Evolutionary conservation across 2,329 filamentous ascomycete species (phyloP).

Genomic region (Arthrinium phaeospermum): DNA sequence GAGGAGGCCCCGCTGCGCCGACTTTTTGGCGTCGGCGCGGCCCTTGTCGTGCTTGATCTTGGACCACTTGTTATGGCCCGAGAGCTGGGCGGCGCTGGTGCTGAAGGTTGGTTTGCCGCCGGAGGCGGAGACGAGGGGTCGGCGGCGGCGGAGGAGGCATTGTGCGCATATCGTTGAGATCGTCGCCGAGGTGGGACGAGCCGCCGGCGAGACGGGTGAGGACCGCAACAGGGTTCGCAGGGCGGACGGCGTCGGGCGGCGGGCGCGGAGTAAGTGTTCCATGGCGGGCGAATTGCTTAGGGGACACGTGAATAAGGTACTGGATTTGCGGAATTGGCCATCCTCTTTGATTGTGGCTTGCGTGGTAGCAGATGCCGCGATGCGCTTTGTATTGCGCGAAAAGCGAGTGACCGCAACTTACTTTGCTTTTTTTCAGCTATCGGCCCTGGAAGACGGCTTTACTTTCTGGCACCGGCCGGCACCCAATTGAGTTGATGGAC

Average conservation of each 20-base stretch:
- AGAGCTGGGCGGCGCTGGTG: constrained; percentile 50
- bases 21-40: constrained; percentile 81
- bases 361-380: neutral
- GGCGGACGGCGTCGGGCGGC: neutral
- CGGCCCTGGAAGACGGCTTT: neutral
- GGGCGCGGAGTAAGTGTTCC: neutral
- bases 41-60: constrained; percentile 97
- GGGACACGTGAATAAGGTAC: neutral
- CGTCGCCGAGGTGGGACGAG: neutral
- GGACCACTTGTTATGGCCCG: constrained; percentile 92
- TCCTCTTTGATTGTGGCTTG: neutral
- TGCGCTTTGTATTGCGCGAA: neutral
- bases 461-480: neutral
- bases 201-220: neutral
- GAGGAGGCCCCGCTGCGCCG: constrained; percentile 69
- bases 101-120: constrained; percentile 48
- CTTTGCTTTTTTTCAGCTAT: neutral
- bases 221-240: neutral
- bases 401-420: neutral
- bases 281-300: neutral
- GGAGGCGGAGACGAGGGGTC: too few relatives aligned
- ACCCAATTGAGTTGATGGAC: neutral
- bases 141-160: constrained; percentile 37
- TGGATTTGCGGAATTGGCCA: neutral
- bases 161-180: neutral